phyloP scores from a whole-genome alignment of 2,329 filamentous ascomycete genomes.

The Bipolaris bicolor region DNA sequence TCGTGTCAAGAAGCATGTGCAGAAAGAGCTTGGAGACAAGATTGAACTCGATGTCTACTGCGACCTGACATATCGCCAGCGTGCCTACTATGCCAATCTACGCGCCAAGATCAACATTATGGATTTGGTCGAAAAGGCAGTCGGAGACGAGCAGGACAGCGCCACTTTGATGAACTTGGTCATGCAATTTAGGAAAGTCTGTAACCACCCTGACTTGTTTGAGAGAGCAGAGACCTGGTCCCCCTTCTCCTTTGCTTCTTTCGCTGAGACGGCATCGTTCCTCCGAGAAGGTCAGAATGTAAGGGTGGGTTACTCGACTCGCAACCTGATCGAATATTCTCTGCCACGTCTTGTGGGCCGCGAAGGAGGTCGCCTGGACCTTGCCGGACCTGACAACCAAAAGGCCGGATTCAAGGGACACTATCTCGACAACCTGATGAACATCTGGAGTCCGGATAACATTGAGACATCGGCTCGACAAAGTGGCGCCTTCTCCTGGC shows the following conservation, averaged over 20 bases:
- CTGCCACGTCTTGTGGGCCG: slow-evolving; percentile 82
- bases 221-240: slow-evolving; percentile 92
- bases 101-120: slow-evolving; percentile 98
- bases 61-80: slow-evolving; percentile 93
- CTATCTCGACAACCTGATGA: slow-evolving; percentile 81
- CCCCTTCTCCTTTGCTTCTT: slow-evolving; percentile 81
- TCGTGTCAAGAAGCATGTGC: slow-evolving; percentile 99
- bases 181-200: slow-evolving; percentile 99
- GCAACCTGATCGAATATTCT: slow-evolving; percentile 82
- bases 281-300: slow-evolving; percentile 84
- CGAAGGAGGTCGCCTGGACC: slow-evolving; percentile 76
- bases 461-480: slow-evolving; percentile 68
- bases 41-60: slow-evolving; percentile 97
- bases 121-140: slow-evolving; percentile 96
- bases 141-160: slow-evolving; percentile 92
- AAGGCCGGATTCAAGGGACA: slow-evolving; percentile 80
- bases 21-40: slow-evolving; percentile 98
- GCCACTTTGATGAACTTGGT: slow-evolving; percentile 98
- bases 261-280: slow-evolving; percentile 94
- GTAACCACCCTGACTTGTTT: slow-evolving; percentile 97
- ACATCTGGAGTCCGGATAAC: slow-evolving; percentile 85
- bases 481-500: slow-evolving; percentile 80
- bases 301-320: slow-evolving; percentile 83
- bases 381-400: slow-evolving; percentile 74
- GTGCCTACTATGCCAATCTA: slow-evolving; percentile 89